Base-by-base conservation (phyloP, 331 rosid genomes). In the Phaseolus coccineus region DNA sequence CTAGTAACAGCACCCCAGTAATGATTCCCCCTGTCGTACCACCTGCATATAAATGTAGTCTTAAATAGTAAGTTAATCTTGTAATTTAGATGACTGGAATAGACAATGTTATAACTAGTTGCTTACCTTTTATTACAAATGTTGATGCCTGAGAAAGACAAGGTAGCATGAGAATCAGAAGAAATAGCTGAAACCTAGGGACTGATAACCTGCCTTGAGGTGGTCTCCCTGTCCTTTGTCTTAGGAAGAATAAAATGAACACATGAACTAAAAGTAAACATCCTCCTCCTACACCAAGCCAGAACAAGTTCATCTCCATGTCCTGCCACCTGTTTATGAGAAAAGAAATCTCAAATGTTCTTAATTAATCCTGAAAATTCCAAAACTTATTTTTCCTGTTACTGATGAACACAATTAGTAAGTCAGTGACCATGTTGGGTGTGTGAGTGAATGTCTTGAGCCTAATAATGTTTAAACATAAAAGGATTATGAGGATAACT, bases 121-220 rank as follows among this genome's bases (percentile, higher is more conserved):
- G 11, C 59, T 63, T 56, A 81, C 96, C 93, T 76, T 84, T 82
- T 69, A 91, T 83, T 27, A 83, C 75, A 80, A 86, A 91, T 8
- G 88, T 57, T 50, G 91, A 85, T 67, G 91, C 89, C 85, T 91
- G 93, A 84, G 91, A 84, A 83, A 91, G 81, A 61, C 89, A 87
- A 47, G 96, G 93, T 74, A 91, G 91, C 89, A 79, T 76, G 77
- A 91, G 88, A 83, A 89, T 86, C 65, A 89, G 76, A 76, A 89
- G 85, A 81, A 87, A 81, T 66, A 89, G 87, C 87, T 91, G 91
- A 51, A 91, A 82, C 59, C 93, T 88, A 14, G 93, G 96, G 19
- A 84, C 78, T 59, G 86, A 84, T 19, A 91, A 88, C 48, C 63
- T 67, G n/a, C 90, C 93, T 76, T 73, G 85, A 65, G 84, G 88